Percentiles rank a stretch among this genome's conserved stretches.
Evolutionary conservation across 2,329 filamentous ascomycete genomes (phyloP).

Genomic region (Pestalotiopsis sp.): DNA sequence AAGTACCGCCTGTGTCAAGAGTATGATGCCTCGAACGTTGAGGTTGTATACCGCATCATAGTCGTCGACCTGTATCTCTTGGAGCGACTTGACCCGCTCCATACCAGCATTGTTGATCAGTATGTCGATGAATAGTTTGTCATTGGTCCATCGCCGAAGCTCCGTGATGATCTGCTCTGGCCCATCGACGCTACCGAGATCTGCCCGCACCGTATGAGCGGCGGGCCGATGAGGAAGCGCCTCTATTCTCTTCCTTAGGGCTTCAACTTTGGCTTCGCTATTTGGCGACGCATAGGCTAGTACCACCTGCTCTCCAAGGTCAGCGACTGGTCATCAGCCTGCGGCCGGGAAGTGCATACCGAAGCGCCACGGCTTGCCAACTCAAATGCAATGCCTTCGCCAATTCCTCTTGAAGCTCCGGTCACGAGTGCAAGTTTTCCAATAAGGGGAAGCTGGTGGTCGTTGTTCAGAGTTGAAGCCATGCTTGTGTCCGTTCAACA

Average conservation of each 20-base stretch:
- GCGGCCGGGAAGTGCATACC: constrained; percentile 45
- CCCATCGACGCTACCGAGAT: constrained; percentile 26
- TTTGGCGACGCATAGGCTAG: constrained; percentile 66
- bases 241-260: constrained; percentile 61
- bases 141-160: constrained; percentile 26
- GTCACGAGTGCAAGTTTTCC: constrained; percentile 42
- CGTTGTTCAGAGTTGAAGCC: not conserved
- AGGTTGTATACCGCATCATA: constrained; percentile 58
- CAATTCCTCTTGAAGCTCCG: constrained; percentile 50
- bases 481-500: not conserved
- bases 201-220: constrained; percentile 20
- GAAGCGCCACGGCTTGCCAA: constrained; percentile 51
- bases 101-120: constrained; percentile 43
- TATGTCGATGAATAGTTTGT: constrained; percentile 28
- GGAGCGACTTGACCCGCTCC: constrained; percentile 36
- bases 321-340: not conserved
- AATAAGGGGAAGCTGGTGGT: constrained; percentile 11
- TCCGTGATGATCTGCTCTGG: constrained; percentile 21
- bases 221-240: constrained; percentile 41
- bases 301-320: constrained; percentile 35
- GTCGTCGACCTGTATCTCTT: constrained; percentile 48
- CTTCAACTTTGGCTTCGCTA: constrained; percentile 61
- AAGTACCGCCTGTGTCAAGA: constrained; percentile 56
- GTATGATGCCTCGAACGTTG: constrained; percentile 57
- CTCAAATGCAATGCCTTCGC: constrained; percentile 46